Conservation (phyloP, 371 early-diverging fungal species). For the Rhizomucor pusillus region DNA sequence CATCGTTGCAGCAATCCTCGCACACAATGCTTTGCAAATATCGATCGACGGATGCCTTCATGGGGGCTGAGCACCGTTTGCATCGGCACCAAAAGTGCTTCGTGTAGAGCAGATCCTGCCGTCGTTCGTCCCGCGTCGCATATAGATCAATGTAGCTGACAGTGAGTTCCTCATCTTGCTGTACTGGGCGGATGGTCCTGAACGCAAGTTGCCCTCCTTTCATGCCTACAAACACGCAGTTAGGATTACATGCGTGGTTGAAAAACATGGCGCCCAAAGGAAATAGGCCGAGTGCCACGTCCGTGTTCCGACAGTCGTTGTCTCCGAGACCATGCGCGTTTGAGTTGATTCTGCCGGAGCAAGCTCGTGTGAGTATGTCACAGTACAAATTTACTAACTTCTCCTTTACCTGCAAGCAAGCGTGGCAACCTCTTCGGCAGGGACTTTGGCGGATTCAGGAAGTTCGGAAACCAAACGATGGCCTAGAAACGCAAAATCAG, state of each 20-base stretch:
- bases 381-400: too few species aligned
- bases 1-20: constrained; percentile 53
- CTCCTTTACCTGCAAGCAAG: constrained; percentile 54
- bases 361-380: background rate
- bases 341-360: constrained; percentile 53
- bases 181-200: constrained; percentile 57
- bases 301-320: constrained; percentile 48
- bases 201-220: constrained; percentile 51
- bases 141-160: constrained; percentile 68
- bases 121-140: constrained; percentile 67
- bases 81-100: constrained; percentile 78
- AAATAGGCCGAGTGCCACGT: constrained; percentile 62
- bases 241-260: constrained; percentile 70
- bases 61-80: constrained; percentile 56
- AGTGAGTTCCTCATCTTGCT: constrained; percentile 55
- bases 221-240: constrained; percentile 58
- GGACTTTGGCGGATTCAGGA: constrained; percentile 40
- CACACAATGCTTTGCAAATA: constrained; percentile 68
- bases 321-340: constrained; percentile 60
- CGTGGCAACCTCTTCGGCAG: constrained; percentile 54
- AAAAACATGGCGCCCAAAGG: constrained; percentile 63
- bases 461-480: constrained; percentile 43
- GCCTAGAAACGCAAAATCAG: constrained; percentile 8
- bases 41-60: constrained; percentile 65
- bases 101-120: constrained; percentile 54